Conservation (phyloP, 2,329 filamentous ascomycete genomes). For the Trematosphaeria pertusa region DNA sequence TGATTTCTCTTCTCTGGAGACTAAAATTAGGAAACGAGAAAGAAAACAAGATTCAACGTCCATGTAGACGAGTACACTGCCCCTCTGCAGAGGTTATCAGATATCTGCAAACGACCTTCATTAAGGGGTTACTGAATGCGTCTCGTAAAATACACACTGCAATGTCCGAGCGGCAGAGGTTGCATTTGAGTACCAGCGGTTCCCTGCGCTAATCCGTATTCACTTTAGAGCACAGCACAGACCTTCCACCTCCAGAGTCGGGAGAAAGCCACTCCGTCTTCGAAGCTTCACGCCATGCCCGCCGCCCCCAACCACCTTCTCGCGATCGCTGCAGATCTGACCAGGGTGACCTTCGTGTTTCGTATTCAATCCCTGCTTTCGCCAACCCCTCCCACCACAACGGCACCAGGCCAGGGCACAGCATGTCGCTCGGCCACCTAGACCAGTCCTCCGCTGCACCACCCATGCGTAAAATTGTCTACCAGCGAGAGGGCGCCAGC, state of each 20-base stretch:
- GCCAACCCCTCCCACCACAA: slow-evolving; percentile 16
- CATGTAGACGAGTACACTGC: no score
- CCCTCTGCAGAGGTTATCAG: no score
- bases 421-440: slow-evolving; percentile 16
- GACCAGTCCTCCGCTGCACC: slow-evolving; percentile 9
- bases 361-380: slow-evolving; percentile 30
- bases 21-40: no score
- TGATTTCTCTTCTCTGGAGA: no score
- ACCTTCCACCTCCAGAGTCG: slow-evolving; percentile 1
- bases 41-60: no score
- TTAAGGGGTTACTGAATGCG: slow-evolving; percentile 9
- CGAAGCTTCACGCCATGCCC: neutral
- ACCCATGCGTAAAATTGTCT: slow-evolving; percentile 11
- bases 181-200: slow-evolving; percentile 1
- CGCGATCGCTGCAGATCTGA: slow-evolving; percentile 11
- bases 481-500: slow-evolving; percentile 6
- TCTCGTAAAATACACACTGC: slow-evolving; percentile 7
- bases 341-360: slow-evolving; percentile 25
- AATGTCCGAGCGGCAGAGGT: slow-evolving; percentile 6
- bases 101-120: no score
- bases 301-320: slow-evolving; percentile 2
- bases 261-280: slow-evolving; percentile 10
- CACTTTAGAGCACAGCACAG: neutral
- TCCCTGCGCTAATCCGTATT: slow-evolving; percentile 3
- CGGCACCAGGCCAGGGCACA: slow-evolving; percentile 15